phyloP scores from a whole-genome alignment of 331 rosid species.

The Cydonia oblonga region DNA sequence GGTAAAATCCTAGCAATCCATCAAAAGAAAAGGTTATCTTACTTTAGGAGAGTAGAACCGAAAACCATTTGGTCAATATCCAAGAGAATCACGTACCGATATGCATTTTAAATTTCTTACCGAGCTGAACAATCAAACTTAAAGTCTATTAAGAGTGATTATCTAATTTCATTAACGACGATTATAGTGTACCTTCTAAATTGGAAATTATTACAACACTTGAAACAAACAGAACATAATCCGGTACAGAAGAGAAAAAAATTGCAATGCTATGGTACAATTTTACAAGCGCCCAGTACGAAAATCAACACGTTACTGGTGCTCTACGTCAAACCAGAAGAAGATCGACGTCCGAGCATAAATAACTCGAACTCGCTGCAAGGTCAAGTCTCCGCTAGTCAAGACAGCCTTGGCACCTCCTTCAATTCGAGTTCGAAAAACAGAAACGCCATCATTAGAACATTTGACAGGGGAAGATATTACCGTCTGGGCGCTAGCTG shows the following conservation, averaged over 20 bases:
- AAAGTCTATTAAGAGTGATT: no score
- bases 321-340: conserved; percentile 92
- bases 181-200: neutral
- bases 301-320: conserved; percentile 1
- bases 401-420: conserved; percentile 87
- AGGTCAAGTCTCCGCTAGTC: conserved; percentile 54
- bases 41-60: no score
- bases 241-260: neutral
- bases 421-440: conserved; percentile 80
- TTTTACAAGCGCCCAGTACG: neutral
- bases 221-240: neutral
- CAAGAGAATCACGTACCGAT: no score
- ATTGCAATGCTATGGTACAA: neutral
- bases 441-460: conserved; percentile 53
- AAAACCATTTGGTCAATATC: no score
- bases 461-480: conserved; percentile 35
- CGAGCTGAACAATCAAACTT: no score
- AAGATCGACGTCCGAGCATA: conserved; percentile 64
- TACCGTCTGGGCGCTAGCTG: conserved; percentile 34
- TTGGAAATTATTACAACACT: neutral
- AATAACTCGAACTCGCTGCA: conserved; percentile 85
- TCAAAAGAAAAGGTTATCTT: no score
- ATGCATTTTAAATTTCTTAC: no score
- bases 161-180: no score
- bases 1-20: no score